Conservation (phyloP, 108 stramenopile species). For the Hondaea fermentalgiana region DNA sequence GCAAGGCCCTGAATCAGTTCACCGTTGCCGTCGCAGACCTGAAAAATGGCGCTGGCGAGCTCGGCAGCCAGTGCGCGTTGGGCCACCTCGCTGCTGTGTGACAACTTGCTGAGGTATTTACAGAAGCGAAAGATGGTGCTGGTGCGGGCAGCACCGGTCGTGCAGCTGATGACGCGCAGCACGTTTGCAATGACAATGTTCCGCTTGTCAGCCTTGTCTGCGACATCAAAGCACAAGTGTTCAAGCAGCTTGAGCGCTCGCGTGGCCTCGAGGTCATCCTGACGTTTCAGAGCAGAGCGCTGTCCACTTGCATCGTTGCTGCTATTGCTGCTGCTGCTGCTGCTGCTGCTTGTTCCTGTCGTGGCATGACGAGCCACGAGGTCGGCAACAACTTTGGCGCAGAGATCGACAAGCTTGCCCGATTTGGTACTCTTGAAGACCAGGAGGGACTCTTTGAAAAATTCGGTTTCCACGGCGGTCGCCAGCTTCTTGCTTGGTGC, state of each 20-base stretch:
- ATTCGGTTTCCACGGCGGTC: neutral
- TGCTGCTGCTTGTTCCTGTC: no score
- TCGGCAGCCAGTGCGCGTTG: neutral
- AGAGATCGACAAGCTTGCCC: neutral
- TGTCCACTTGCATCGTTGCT: no score
- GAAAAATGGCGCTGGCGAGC: neutral
- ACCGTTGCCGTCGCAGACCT: neutral
- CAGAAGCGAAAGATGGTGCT: neutral
- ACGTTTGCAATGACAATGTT: neutral
- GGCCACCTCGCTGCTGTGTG: neutral
- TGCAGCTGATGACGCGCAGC: neutral
- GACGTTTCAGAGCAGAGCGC: no score
- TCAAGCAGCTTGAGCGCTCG: neutral
- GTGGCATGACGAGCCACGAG: neutral
- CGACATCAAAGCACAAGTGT: constrained; percentile 4
- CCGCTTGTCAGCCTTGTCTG: neutral
- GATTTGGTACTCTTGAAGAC: neutral
- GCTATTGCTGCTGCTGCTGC: no score
- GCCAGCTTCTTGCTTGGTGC: neutral
- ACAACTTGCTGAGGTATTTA: neutral
- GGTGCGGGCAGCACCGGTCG: neutral
- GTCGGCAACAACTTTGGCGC: neutral
- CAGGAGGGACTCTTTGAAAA: neutral
- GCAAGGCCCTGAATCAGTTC: neutral
- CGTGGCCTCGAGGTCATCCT: neutral